Conservation (phyloP, 2,329 filamentous ascomycete species). For the Alternaria dauci region DNA sequence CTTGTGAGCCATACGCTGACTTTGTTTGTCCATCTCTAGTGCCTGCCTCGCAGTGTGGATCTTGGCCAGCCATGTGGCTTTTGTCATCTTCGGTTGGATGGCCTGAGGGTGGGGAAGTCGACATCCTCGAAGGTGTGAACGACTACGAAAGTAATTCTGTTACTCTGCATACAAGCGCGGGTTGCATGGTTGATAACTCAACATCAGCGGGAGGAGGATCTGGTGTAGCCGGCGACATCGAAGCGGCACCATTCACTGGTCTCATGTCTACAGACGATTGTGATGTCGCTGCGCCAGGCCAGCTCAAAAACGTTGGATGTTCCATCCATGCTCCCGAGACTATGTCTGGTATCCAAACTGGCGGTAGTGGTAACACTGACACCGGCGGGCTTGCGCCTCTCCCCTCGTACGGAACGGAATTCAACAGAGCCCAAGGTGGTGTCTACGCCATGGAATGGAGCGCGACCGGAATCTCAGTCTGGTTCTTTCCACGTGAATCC, state of each 20-base stretch:
- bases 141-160: constrained; percentile 36
- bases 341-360: background rate
- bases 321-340: constrained; percentile 16
- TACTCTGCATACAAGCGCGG: constrained; percentile 44
- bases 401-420: constrained; percentile 43
- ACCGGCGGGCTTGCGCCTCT: constrained; percentile 15
- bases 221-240: background rate
- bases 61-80: constrained; percentile 49
- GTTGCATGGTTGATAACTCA: constrained; percentile 34
- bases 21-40: constrained; percentile 12
- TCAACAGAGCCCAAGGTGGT: constrained; percentile 50
- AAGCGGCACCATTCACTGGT: constrained; percentile 52
- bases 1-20: background rate
- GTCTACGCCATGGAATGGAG: constrained; percentile 55
- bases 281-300: constrained; percentile 46
- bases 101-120: constrained; percentile 47
- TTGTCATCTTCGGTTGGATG: constrained; percentile 39
- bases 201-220: constrained; percentile 9
- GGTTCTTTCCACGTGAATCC: constrained; percentile 50
- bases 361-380: background rate
- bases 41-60: constrained; percentile 41
- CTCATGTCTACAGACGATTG: constrained; percentile 57
- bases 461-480: constrained; percentile 50
- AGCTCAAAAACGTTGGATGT: constrained; percentile 48
- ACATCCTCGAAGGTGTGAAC: constrained; percentile 51